phyloP scores from a whole-genome alignment of 306 rosid genomes.

The Aeschynomene evenia region DNA sequence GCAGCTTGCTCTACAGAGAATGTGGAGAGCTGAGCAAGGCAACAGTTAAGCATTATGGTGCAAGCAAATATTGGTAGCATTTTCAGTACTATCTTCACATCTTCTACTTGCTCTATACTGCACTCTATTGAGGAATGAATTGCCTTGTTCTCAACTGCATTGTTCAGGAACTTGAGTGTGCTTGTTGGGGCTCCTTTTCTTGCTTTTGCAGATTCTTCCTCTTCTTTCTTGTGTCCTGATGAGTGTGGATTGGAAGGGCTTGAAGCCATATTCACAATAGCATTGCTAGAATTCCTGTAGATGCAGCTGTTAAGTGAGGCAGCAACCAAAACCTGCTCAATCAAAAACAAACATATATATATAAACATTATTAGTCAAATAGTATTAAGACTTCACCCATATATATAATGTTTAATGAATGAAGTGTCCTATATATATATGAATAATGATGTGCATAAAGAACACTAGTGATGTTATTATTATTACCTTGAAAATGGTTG shows the following conservation, averaged over 20 bases:
- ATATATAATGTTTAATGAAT: too few relatives aligned
- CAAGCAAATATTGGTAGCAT: conserved; percentile 74
- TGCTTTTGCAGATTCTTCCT: conserved; percentile 23
- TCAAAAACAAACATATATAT: conserved; percentile 17
- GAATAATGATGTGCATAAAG: neutral
- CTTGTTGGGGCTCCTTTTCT: conserved; percentile 31
- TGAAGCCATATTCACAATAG: conserved; percentile 58
- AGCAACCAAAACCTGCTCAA: conserved; percentile 62
- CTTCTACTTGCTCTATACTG: conserved; percentile 71
- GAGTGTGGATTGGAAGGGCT: conserved; percentile 50
- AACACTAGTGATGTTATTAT: neutral
- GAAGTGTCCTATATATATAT: too few relatives aligned
- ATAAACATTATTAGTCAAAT: neutral
- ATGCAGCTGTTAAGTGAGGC: conserved; percentile 48
- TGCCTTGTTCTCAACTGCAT: conserved; percentile 49
- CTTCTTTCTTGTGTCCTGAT: conserved; percentile 23
- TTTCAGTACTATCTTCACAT: conserved; percentile 73
- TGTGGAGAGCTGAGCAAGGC: conserved; percentile 90
- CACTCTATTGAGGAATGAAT: conserved; percentile 48
- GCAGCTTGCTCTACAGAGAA: conserved; percentile 94
- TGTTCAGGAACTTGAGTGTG: conserved; percentile 65
- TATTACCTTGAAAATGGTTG: conserved; percentile 77
- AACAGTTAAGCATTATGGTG: conserved; percentile 88
- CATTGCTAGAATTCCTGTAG: conserved; percentile 52
- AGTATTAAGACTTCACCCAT: too few relatives aligned